These are phyloP conservation scores for Ceratobasidium sp. DNA, from an alignment of 1,284 basidiomycete species.

Conservation along the genomic window DNA sequence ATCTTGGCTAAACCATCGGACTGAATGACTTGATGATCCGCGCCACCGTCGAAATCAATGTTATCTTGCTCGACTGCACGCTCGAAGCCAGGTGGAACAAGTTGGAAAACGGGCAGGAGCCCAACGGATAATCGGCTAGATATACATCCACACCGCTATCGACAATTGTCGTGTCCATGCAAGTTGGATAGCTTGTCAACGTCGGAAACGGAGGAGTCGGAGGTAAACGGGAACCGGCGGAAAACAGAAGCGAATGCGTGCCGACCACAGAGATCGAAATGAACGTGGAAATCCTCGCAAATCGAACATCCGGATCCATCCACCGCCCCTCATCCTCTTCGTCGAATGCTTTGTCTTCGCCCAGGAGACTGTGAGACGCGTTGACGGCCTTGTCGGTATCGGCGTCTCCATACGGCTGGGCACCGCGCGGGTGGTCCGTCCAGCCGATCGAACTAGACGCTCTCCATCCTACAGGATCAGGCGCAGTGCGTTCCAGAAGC, in stretches of 20 bases:
- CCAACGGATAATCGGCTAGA: too few relatives aligned
- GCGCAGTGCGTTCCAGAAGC: background rate
- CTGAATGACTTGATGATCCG: too few relatives aligned
- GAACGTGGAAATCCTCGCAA: background rate
- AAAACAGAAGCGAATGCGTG: background rate
- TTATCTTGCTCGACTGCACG: too few relatives aligned
- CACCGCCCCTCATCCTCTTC: conserved; percentile 15
- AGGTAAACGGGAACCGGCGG: background rate
- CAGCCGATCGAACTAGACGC: too few relatives aligned
- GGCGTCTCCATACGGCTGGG: conserved; percentile 15
- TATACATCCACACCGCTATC: too few relatives aligned
- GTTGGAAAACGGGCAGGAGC: too few relatives aligned
- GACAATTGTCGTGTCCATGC: too few relatives aligned
- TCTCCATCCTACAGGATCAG: background rate
- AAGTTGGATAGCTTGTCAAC: too few relatives aligned
- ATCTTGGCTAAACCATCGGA: too few relatives aligned
- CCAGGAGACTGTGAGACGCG: conserved; percentile 13
- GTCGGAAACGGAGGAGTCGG: too few relatives aligned
- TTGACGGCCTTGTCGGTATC: conserved; percentile 29
- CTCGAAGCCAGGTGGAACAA: too few relatives aligned
- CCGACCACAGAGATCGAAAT: background rate
- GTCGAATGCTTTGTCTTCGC: conserved; percentile 31
- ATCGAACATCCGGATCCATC: background rate
- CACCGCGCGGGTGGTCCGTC: conserved; percentile 7
- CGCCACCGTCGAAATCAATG: too few relatives aligned